Evolutionary conservation across 139 green algal genomes (phyloP).

Genomic region (Volvox africanus): DNA sequence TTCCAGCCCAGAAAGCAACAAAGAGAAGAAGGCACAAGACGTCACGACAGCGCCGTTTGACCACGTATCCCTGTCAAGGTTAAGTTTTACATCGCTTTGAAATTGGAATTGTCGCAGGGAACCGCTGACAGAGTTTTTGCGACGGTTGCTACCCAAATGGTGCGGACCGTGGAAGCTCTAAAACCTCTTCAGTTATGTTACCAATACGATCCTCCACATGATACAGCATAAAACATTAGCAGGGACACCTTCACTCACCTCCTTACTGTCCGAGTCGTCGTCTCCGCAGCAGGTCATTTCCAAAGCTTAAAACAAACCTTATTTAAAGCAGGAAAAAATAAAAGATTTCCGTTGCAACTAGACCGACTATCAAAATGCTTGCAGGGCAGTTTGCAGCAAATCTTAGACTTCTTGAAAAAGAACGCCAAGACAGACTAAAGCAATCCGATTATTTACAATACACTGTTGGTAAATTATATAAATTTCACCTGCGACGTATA

Average conservation of each 20-base stretch:
- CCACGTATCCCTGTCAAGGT: slow-evolving; percentile 57
- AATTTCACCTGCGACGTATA: not conserved
- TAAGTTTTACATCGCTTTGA: not conserved
- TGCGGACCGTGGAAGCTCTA: not conserved
- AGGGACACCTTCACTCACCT: slow-evolving; percentile 22
- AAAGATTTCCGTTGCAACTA: too few relatives aligned
- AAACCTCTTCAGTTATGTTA: not conserved
- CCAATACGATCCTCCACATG: too few relatives aligned
- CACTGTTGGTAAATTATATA: too few relatives aligned
- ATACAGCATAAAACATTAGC: too few relatives aligned
- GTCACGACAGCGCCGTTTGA: slow-evolving; percentile 70
- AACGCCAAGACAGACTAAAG: not conserved
- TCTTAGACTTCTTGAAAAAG: not conserved
- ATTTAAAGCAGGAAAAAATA: too few relatives aligned
- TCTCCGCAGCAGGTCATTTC: slow-evolving; percentile 48
- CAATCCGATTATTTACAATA: too few relatives aligned
- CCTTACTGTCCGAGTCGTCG: slow-evolving; percentile 36
- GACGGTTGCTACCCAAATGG: not conserved
- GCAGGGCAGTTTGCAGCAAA: too few relatives aligned
- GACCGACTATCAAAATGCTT: too few relatives aligned
- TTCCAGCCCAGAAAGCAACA: slow-evolving; percentile 78
- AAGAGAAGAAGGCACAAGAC: slow-evolving; percentile 79
- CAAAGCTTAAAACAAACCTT: not conserved
- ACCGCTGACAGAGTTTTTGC: too few relatives aligned
- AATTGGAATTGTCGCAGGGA: too few relatives aligned